Evolutionary conservation across 2,329 filamentous ascomycete genomes (phyloP).

Genomic region (Drechslerella coelobrocha): DNA sequence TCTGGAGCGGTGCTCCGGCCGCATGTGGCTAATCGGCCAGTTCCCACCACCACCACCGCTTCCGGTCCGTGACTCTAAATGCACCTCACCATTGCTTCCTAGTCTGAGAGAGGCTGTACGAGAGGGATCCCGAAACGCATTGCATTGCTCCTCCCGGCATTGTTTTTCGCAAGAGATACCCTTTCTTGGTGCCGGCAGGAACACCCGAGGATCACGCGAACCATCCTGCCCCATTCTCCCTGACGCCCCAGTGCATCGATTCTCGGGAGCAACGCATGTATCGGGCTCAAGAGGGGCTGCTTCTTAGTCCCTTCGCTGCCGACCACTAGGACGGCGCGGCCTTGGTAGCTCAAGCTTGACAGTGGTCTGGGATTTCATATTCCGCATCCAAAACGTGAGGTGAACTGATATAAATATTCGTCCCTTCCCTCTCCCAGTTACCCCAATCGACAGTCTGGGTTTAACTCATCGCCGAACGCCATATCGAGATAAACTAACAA

Average conservation of each 20-base stretch:
- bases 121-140: conserved; percentile 13
- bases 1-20: background rate
- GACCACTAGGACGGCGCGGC: background rate
- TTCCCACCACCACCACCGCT: conserved; percentile 47
- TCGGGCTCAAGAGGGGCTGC: background rate
- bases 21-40: conserved; percentile 41
- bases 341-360: background rate
- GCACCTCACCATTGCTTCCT: conserved; percentile 1
- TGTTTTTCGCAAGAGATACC: conserved; percentile 16
- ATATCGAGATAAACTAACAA: no score
- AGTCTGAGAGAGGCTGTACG: background rate
- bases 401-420: no score
- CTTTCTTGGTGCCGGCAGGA: conserved; percentile 32
- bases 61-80: conserved; percentile 30
- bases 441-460: no score
- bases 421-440: no score
- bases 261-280: background rate
- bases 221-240: conserved; percentile 10
- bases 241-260: conserved; percentile 2
- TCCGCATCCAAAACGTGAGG: no score
- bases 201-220: conserved; percentile 48
- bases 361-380: background rate
- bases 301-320: conserved; percentile 1
- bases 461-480: no score
- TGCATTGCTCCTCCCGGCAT: conserved; percentile 40